phyloP scores from a whole-genome alignment of 2,329 filamentous ascomycete species.

The Thelonectria discophora region DNA sequence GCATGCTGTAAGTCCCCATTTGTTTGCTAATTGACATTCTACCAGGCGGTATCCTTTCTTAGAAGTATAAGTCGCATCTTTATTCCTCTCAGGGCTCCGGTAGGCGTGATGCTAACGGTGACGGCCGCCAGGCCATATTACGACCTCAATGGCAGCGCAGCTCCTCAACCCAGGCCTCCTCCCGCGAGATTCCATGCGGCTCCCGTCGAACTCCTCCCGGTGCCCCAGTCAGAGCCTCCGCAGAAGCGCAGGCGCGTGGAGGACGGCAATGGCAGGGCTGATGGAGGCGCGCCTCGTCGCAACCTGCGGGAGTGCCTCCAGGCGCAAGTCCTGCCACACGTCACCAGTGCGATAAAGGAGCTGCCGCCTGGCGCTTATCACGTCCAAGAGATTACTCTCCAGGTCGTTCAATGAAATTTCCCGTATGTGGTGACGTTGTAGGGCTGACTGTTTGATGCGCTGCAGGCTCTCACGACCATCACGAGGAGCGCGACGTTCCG shows the following conservation, averaged over 20 bases:
- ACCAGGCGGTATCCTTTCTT: constrained; percentile 5
- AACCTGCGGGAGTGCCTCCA: constrained; percentile 40
- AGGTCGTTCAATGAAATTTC: constrained; percentile 37
- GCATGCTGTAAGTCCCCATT: too few relatives aligned
- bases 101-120: constrained; percentile 42
- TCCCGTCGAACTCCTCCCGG: constrained; percentile 20
- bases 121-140: constrained; percentile 41
- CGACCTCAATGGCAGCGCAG: constrained; percentile 41
- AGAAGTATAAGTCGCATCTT: constrained; percentile 8
- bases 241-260: constrained; percentile 45
- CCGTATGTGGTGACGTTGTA: not conserved
- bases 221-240: constrained; percentile 39
- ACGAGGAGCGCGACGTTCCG: constrained; percentile 37
- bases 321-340: constrained; percentile 46
- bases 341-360: constrained; percentile 39
- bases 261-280: not conserved
- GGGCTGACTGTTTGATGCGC: not conserved
- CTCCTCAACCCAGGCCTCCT: constrained; percentile 6
- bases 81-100: constrained; percentile 26
- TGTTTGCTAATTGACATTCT: not conserved
- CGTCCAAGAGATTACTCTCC: constrained; percentile 42
- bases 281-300: constrained; percentile 27
- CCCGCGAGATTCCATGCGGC: constrained; percentile 10
- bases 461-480: constrained; percentile 38
- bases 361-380: constrained; percentile 39